A percentile compares a stretch with the other conserved stretches of the same genome.
phyloP scores from a whole-genome alignment of 139 green algal species.

The Edaphochlamys debaryana region DNA sequence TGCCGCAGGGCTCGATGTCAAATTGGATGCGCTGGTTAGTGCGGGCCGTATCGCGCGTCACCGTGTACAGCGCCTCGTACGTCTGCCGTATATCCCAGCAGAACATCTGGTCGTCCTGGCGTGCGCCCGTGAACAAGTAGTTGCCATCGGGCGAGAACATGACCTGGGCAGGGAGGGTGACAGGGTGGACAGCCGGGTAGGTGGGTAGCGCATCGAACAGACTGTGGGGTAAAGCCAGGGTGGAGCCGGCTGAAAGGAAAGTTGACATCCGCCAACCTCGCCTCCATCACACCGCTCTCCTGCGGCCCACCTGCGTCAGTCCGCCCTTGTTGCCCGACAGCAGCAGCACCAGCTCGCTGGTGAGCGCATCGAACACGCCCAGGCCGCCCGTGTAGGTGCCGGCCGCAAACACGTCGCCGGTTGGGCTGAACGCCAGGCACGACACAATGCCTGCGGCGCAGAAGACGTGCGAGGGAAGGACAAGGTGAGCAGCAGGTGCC shows the following conservation, averaged over 20 bases:
- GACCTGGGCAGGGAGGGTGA: slow-evolving; percentile 56
- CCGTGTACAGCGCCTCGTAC: slow-evolving; percentile 70
- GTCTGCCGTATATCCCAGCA: slow-evolving; percentile 92
- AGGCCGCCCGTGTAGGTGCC: slow-evolving; percentile 80
- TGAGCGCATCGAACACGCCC: slow-evolving; percentile 71
- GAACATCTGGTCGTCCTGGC: slow-evolving; percentile 76
- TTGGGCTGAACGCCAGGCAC: slow-evolving; percentile 77
- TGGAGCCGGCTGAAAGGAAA: too few relatives aligned
- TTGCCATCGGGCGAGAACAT: slow-evolving; percentile 82
- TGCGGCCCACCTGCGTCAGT: slow-evolving; percentile 72
- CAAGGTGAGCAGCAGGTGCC: not conserved
- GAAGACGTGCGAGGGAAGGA: not conserved
- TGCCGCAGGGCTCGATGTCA: slow-evolving; percentile 88
- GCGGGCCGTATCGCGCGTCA: slow-evolving; percentile 60
- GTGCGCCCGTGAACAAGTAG: slow-evolving; percentile 89
- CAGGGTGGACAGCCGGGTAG: too few relatives aligned
- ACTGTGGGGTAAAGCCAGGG: too few relatives aligned
- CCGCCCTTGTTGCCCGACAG: slow-evolving; percentile 81
- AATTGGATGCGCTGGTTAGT: slow-evolving; percentile 96
- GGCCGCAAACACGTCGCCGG: slow-evolving; percentile 72
- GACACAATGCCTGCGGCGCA: slow-evolving; percentile 83
- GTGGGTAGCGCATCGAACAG: too few relatives aligned
- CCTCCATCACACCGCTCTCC: too few relatives aligned
- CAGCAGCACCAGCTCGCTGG: slow-evolving; percentile 65
- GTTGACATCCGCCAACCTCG: too few relatives aligned